These are phyloP conservation scores for Cinnamomum chago DNA, from an alignment of 164 flowering plant species.

Conservation along the genomic window DNA sequence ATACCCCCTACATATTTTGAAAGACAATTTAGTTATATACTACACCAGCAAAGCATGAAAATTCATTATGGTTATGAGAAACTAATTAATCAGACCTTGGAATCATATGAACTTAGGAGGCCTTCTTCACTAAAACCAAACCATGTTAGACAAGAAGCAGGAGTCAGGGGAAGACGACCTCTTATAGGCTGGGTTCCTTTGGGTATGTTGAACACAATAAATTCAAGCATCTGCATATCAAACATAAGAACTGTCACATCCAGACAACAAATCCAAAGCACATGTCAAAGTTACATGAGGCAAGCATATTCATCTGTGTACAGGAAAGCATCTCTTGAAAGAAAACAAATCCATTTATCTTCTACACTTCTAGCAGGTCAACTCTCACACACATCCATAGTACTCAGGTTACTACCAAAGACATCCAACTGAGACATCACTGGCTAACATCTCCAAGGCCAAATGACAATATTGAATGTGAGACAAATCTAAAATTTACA, in stretches of 20 bases:
- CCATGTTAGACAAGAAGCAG: slow-evolving; percentile 83
- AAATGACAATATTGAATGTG: not conserved
- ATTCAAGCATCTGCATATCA: slow-evolving; percentile 72
- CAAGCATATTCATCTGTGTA: not conserved
- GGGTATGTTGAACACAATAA: slow-evolving; percentile 55
- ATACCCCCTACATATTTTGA: slow-evolving; percentile 56
- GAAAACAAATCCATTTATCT: not conserved
- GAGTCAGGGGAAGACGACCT: slow-evolving; percentile 77
- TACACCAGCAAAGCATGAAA: not conserved
- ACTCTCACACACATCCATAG: not conserved
- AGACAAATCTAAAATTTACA: not conserved
- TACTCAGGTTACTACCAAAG: not conserved
- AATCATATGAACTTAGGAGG: slow-evolving; percentile 80
- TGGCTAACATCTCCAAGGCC: not conserved
- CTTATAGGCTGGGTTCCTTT: slow-evolving; percentile 48
- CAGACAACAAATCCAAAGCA: not conserved
- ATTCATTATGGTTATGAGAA: not conserved
- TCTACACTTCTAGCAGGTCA: not conserved
- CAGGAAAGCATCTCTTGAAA: too few relatives aligned
- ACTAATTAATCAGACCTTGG: slow-evolving; percentile 52
- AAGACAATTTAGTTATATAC: slow-evolving; percentile 10
- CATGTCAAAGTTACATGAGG: not conserved
- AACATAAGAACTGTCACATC: slow-evolving; percentile 1
- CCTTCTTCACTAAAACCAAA: slow-evolving; percentile 98
- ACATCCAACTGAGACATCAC: not conserved